Evolutionary conservation across 73 alveolate genomes (phyloP), one percentile per base, ranked within the genome.

Genomic region (Stentor roeselii): DNA sequence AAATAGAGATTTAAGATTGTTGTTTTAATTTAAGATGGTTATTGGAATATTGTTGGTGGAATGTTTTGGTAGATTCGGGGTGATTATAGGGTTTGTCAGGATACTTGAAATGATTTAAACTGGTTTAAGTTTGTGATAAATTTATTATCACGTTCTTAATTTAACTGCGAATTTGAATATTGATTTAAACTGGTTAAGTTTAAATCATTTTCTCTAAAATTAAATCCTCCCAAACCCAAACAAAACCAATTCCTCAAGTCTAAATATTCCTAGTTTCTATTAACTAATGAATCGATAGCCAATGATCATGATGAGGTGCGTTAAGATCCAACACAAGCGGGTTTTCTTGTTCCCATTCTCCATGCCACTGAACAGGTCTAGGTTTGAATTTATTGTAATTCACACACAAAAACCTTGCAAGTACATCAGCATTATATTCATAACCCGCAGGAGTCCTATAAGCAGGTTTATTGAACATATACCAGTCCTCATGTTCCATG

Each of bases 271-370:
- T n/a, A n/a, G n/a, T n/a, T n/a, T n/a, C n/a, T n/a, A 67, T 67
- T 67, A 67, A n/a, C 37, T 67, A 67, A 67, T 67, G 80, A 67
- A 30, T 27, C 21, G n/a, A 15, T 67, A 67, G 37, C 80, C 80
- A 67, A 2, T 67, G 41, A 2, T 67, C 80, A 27, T 36, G 27
- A 34, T 67, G 80, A 67, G 80, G 80, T 27, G 80, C 42, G 41
- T 67, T 21, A 21, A 67, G 37, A 67, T 67, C 80, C 80, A 67
- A 27, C 11, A 21, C 37, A 1, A 67, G 37, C 27, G 41, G 37
- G 27, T 21, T 67, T 67, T 67, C 80, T 67, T 67, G 80, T 40
- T 67, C 80, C 80, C 80, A 67, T 67, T 67, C 80, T 21, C 80
- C 80, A 67, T 67, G 37, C 80, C 80, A 67, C 14, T n/a, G 1